Percentiles rank a stretch among this genome's conserved stretches.
Conservation (phyloP, 163 green algal species). For the Trebouxiophyceae sp. region DNA sequence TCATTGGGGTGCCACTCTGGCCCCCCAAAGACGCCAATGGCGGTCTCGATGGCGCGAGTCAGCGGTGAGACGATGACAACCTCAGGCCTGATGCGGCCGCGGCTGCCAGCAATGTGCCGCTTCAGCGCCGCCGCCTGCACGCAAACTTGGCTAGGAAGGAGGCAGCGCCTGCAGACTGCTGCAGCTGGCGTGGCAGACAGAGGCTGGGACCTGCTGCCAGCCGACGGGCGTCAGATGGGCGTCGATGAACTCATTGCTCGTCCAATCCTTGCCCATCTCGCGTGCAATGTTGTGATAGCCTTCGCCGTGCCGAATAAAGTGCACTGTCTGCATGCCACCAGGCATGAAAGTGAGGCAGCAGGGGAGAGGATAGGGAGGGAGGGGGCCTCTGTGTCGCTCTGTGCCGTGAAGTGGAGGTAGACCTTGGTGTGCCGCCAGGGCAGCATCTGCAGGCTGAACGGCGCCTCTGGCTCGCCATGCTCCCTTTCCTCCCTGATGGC, state of each 20-base stretch:
- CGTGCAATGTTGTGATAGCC: slow-evolving; percentile 51
- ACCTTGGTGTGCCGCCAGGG: too few relatives aligned
- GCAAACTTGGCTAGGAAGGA: too few relatives aligned
- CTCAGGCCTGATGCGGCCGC: slow-evolving; percentile 30
- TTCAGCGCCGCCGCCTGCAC: slow-evolving; percentile 31
- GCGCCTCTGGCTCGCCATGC: too few relatives aligned
- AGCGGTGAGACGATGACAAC: slow-evolving; percentile 53
- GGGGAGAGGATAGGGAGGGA: too few relatives aligned
- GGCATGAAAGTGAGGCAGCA: too few relatives aligned
- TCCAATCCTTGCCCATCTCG: slow-evolving; percentile 35
- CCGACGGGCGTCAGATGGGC: slow-evolving; percentile 47
- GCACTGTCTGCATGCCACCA: slow-evolving; percentile 33
- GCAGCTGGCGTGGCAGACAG: too few relatives aligned
- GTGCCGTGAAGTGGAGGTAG: too few relatives aligned
- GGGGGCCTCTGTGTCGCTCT: too few relatives aligned
- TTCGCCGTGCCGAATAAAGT: slow-evolving; percentile 53
- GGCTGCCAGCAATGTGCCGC: slow-evolving; percentile 29
- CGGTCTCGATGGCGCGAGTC: slow-evolving; percentile 57
- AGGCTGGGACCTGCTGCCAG: slow-evolving; percentile 27
- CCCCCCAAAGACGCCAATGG: slow-evolving; percentile 34
- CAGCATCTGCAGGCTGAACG: too few relatives aligned
- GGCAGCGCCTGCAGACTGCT: too few relatives aligned
- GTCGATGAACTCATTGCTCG: slow-evolving; percentile 39
- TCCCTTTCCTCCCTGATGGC: too few relatives aligned
- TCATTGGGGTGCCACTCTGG: neutral